Evolutionary conservation across 1,284 basidiomycete genomes (phyloP), one percentile per base, ranked within the genome.

Genomic region (Rhodotorula sp.): DNA sequence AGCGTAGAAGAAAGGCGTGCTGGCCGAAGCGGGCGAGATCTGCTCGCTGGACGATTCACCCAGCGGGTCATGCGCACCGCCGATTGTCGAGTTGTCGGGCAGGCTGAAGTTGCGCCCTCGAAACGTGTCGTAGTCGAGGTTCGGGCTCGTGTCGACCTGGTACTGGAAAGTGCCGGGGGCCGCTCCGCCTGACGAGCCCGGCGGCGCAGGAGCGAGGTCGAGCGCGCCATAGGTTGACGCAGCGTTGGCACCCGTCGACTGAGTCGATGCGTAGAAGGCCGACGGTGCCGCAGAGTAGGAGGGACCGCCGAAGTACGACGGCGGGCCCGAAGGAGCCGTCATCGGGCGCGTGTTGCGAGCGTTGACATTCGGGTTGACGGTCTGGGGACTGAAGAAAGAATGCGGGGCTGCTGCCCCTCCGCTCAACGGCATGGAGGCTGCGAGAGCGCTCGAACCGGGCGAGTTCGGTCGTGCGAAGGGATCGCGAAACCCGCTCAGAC

Each of bases 261-360:
- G 63, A 25, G 64, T 46, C 19, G 65, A 56, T 1, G 68, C 62
- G 66, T 73, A 73, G 55, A 73, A 73, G 8, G 65, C 54, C 16
- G 72, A 73, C 7, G 71, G 68, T 4, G 63, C 66, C n/a, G 66
- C 62, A 3, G 68, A 64, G 60, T 66, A 66, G 17, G 42, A 44
- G 46, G 13, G 60, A 1, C 49, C 49, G 27, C 14, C 8, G 48
- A 61, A 42, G 34, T 55, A 68, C 10, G 25, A 52, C 61, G 21
- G 57, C 34, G 34, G 63, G 5, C 67, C 64, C 14, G 73, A 73
- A 3, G 75, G 75, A 1, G 75, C 75, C 12, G 75, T 77, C 73
- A 77, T 73, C 16, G 75, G 75, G 12, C 75, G 68, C 13, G 75
- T 75, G 54, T 77, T 77, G 61, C 71, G 67, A 7, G 68, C 27